These are phyloP conservation scores for Leptosphaerulina australis DNA, from an alignment of 2,329 filamentous ascomycete genomes.

Conservation along the genomic window DNA sequence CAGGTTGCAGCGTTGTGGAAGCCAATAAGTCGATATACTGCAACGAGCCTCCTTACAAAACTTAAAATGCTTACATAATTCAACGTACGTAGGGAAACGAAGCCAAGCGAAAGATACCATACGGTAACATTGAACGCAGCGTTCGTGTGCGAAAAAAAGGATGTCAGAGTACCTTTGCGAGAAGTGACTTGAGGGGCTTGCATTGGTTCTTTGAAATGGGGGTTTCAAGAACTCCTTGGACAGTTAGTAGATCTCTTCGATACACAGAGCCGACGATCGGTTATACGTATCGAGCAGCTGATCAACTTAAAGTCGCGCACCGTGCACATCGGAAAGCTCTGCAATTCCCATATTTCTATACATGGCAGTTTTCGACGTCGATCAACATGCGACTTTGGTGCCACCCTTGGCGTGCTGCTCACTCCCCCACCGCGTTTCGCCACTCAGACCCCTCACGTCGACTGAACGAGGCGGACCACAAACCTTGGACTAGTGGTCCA, in stretches of 20 bases:
- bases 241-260: not conserved
- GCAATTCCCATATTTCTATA: conserved; percentile 6
- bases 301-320: not conserved
- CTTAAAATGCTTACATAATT: too few species aligned
- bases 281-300: not conserved
- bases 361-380: not conserved
- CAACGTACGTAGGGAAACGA: too few species aligned
- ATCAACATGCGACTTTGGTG: not conserved
- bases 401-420: not conserved
- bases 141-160: too few species aligned
- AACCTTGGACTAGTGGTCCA: not conserved
- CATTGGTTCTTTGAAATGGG: not conserved
- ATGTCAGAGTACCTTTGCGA: too few species aligned
- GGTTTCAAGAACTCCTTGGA: not conserved
- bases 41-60: too few species aligned
- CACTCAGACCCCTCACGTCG: not conserved
- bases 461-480: too few species aligned
- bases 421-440: conserved; percentile 2
- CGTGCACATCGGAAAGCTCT: conserved; percentile 3
- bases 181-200: too few species aligned
- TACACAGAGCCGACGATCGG: not conserved
- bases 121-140: too few species aligned
- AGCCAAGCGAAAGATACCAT: too few species aligned
- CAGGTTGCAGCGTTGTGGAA: too few species aligned
- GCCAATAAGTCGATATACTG: too few species aligned